A percentile compares a stretch with the other conserved stretches of the same genome.
phyloP scores from a whole-genome alignment of 2,329 filamentous ascomycete species.

The Fusarium dlaminii region DNA sequence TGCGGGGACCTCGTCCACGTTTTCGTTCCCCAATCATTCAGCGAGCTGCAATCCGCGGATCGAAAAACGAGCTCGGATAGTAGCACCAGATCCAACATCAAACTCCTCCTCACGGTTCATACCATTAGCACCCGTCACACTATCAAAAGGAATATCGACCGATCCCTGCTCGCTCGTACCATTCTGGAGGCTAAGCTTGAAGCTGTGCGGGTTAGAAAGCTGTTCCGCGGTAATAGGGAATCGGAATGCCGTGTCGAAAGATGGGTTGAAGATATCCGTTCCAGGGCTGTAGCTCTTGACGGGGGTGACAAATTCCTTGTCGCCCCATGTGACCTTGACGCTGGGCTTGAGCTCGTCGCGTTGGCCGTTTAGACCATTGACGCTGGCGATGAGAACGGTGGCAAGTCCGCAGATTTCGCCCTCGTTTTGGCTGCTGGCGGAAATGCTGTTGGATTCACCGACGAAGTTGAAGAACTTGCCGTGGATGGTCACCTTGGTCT shows the following conservation, averaged over 20 bases:
- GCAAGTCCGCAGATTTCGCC: slow-evolving; percentile 40
- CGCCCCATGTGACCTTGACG: slow-evolving; percentile 38
- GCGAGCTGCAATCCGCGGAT: slow-evolving; percentile 33
- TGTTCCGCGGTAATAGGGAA: slow-evolving; percentile 36
- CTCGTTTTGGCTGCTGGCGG: slow-evolving; percentile 19
- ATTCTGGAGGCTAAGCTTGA: slow-evolving; percentile 33
- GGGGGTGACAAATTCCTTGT: slow-evolving; percentile 38
- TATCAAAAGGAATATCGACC: slow-evolving; percentile 28
- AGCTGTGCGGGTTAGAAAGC: slow-evolving; percentile 22
- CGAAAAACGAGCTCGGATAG: slow-evolving; percentile 29
- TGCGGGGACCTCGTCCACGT: fast-evolving
- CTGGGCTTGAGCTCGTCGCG: slow-evolving; percentile 41
- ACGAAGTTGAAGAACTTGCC: slow-evolving; percentile 39
- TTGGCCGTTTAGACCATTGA: slow-evolving; percentile 29
- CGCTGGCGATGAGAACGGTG: slow-evolving; percentile 36
- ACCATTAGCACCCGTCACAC: slow-evolving; percentile 7
- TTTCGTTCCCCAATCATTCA: background rate
- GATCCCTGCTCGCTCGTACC: slow-evolving; percentile 21
- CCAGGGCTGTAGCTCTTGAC: slow-evolving; percentile 36
- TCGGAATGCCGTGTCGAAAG: slow-evolving; percentile 37
- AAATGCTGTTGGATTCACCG: slow-evolving; percentile 31
- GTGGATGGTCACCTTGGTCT: slow-evolving; percentile 33
- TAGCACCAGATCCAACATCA: slow-evolving; percentile 33
- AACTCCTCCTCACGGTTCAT: slow-evolving; percentile 31
- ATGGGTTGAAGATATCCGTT: slow-evolving; percentile 41